Conservation (phyloP, 2,329 filamentous ascomycete species). For the Chaetomiaceae sp. region DNA sequence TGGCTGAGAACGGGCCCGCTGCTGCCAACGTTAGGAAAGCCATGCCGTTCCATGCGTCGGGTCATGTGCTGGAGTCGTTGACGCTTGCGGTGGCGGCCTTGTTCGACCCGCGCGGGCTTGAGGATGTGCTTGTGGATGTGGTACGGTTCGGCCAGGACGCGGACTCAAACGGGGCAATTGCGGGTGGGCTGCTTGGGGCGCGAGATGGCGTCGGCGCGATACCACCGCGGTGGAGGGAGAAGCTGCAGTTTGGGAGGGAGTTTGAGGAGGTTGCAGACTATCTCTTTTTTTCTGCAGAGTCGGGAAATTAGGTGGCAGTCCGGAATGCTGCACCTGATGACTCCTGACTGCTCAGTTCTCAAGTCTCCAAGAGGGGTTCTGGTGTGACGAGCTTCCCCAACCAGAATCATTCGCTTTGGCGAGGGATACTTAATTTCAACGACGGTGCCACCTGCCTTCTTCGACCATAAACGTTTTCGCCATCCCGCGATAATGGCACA, state of each 20-base stretch:
- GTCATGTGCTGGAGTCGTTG: slow-evolving; percentile 43
- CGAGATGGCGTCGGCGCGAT: slow-evolving; percentile 40
- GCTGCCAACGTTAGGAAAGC: slow-evolving; percentile 29
- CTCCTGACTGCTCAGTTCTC: no score
- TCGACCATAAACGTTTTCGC: not conserved
- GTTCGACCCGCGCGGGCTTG: slow-evolving; percentile 37
- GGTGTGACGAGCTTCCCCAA: no score
- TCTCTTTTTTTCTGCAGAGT: slow-evolving; percentile 3
- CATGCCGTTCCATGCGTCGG: slow-evolving; percentile 32
- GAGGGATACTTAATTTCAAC: not conserved
- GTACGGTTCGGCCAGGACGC: slow-evolving; percentile 42
- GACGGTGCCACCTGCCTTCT: not conserved
- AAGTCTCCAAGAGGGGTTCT: no score
- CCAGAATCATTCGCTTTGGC: no score
- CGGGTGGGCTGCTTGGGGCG: slow-evolving; percentile 43
- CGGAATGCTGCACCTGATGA: no score
- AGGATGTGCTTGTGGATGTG: slow-evolving; percentile 44
- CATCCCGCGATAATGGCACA: no score
- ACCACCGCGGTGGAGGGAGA: slow-evolving; percentile 37
- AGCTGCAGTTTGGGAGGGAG: slow-evolving; percentile 38
- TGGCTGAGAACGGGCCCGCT: slow-evolving; percentile 33
- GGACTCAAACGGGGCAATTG: slow-evolving; percentile 45
- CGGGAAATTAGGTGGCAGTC: not conserved
- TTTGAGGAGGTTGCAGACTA: slow-evolving; percentile 28
- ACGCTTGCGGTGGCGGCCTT: slow-evolving; percentile 39